Conservation (phyloP, 1,284 basidiomycete genomes). For the Ustilago vetiveriae region DNA sequence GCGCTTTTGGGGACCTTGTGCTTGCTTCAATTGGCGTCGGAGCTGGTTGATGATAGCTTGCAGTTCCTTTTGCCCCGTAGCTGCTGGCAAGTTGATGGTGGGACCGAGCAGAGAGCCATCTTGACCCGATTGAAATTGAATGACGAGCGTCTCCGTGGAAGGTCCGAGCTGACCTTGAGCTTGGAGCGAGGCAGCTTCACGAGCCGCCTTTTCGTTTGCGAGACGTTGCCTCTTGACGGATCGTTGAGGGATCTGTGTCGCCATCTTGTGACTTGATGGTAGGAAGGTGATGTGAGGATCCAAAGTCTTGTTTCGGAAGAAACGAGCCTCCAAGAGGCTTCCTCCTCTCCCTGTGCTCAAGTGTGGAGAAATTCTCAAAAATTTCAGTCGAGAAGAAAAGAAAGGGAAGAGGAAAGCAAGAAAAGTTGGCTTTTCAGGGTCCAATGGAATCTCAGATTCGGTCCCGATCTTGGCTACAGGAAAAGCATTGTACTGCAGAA, state of each 20-base stretch:
- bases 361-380: slow-evolving; percentile 34
- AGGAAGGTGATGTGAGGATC: no score
- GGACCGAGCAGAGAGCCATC: slow-evolving; percentile 58
- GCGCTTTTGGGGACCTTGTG: slow-evolving; percentile 32
- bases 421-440: slow-evolving; percentile 13
- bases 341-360: no score
- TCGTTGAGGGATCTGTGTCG: slow-evolving; percentile 57
- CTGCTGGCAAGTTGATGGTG: slow-evolving; percentile 61
- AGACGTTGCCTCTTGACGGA: slow-evolving; percentile 59
- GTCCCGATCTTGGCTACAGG: slow-evolving; percentile 26
- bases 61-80: slow-evolving; percentile 60
- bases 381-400: slow-evolving; percentile 14
- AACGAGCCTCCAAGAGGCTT: no score
- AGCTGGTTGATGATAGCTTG: slow-evolving; percentile 63
- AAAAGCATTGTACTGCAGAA: no score
- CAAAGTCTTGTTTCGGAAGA: no score
- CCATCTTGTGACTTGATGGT: slow-evolving; percentile 31
- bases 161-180: slow-evolving; percentile 57
- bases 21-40: slow-evolving; percentile 43
- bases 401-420: slow-evolving; percentile 6
- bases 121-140: slow-evolving; percentile 63
- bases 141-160: slow-evolving; percentile 54
- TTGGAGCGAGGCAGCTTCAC: slow-evolving; percentile 43
- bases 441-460: slow-evolving; percentile 11
- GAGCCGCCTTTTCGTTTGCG: slow-evolving; percentile 40